Conservation (phyloP, 768 basidiomycete species). For the Kwoniella shandongensis region DNA sequence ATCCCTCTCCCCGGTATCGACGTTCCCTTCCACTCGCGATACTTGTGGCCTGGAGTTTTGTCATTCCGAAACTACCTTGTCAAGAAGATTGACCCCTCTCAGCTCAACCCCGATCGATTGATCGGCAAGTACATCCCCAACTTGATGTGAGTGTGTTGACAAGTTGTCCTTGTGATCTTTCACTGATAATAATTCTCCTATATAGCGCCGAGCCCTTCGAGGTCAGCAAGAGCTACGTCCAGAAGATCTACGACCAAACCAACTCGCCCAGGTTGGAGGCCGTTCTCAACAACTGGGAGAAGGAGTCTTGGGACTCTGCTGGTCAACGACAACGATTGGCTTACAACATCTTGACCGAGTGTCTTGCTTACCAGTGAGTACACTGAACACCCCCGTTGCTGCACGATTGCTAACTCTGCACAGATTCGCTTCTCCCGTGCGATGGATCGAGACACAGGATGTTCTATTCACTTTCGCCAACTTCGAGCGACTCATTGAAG, state of each 20-base stretch:
- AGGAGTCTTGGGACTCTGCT: constrained; percentile 76
- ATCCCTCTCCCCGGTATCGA: constrained; percentile 96
- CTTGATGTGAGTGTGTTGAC: constrained; percentile 59
- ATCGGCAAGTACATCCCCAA: constrained; percentile 96
- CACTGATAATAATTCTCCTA: constrained; percentile 44
- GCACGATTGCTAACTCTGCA: not conserved
- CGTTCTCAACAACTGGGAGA: constrained; percentile 90
- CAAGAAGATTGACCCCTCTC: constrained; percentile 91
- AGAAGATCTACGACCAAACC: constrained; percentile 94
- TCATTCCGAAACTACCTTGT: constrained; percentile 96
- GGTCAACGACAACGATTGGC: constrained; percentile 90
- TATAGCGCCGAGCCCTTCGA: constrained; percentile 53
- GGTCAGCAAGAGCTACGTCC: constrained; percentile 69
- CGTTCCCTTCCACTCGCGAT: constrained; percentile 98
- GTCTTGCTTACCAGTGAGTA: constrained; percentile 93
- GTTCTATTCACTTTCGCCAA: constrained; percentile 78
- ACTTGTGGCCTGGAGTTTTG: constrained; percentile 97
- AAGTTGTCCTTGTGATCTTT: not conserved
- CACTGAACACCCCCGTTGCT: not conserved
- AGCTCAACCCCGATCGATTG: constrained; percentile 92
- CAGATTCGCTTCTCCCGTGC: constrained; percentile 75
- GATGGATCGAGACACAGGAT: constrained; percentile 99
- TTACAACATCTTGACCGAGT: constrained; percentile 92
- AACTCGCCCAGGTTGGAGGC: constrained; percentile 92
- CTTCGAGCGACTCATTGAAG: constrained; percentile 91